A percentile compares a stretch with the other conserved stretches of the same genome.
These are phyloP conservation scores for Fimicolochytrium jonesii DNA, from an alignment of 192 early-diverging fungal genomes.

Conservation along the genomic window DNA sequence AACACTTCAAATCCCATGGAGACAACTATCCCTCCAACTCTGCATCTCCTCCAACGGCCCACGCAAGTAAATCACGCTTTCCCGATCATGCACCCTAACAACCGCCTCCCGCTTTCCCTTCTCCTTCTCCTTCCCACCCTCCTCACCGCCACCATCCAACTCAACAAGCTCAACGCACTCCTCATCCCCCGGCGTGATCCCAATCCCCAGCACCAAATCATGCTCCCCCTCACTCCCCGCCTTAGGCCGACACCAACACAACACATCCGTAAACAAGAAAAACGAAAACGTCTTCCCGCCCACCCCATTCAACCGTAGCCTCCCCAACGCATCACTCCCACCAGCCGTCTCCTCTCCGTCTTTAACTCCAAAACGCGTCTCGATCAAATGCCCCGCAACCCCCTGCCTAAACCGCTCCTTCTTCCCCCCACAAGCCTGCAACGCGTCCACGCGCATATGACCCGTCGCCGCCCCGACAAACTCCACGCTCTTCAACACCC, in stretches of 20 bases:
- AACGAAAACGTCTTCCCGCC: constrained; percentile 34
- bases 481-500: constrained; percentile 40
- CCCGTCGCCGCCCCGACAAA: constrained; percentile 12
- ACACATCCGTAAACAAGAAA: constrained; percentile 42
- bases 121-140: neutral
- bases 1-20: no score
- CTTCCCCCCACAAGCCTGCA: constrained; percentile 21
- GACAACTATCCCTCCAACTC: constrained; percentile 20
- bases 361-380: constrained; percentile 17
- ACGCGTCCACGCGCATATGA: neutral
- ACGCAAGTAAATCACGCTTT: constrained; percentile 37
- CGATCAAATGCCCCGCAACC: constrained; percentile 19
- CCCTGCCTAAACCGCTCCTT: constrained; percentile 15
- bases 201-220: constrained; percentile 16
- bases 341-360: neutral
- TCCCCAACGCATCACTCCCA: constrained; percentile 18
- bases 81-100: constrained; percentile 32
- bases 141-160: constrained; percentile 10
- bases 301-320: constrained; percentile 13
- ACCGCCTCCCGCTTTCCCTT: constrained; percentile 19
- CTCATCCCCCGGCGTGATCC: constrained; percentile 8
- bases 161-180: constrained; percentile 3
- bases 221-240: constrained; percentile 12
- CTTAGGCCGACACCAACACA: constrained; percentile 41
- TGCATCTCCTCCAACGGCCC: constrained; percentile 28